Evolutionary conservation across 768 basidiomycete genomes (phyloP).

Genomic region (Boletus tylopilopsis): DNA sequence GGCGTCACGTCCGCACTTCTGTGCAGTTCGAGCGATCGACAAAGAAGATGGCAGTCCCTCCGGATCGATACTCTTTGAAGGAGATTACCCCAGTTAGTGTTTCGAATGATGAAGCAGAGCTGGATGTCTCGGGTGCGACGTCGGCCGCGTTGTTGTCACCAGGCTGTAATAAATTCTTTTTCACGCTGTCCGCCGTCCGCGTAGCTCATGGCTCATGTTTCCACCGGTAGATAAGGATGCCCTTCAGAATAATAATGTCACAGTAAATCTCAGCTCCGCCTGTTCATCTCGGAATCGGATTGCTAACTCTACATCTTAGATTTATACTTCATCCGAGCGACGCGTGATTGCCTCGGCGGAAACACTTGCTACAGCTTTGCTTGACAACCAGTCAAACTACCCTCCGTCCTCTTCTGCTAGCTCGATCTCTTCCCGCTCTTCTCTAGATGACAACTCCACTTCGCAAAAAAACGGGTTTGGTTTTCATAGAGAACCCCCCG

Average conservation of each 20-base stretch:
- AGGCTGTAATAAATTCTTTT: no score
- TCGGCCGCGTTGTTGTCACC: no score
- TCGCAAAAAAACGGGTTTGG: constrained; percentile 13
- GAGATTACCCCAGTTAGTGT: not conserved
- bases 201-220: constrained; percentile 8
- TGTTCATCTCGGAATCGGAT: not conserved
- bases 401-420: constrained; percentile 48
- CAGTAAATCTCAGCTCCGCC: constrained; percentile 38
- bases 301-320: constrained; percentile 40
- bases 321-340: constrained; percentile 93
- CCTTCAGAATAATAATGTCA: constrained; percentile 91
- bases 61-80: not conserved
- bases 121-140: no score
- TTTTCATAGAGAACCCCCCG: constrained; percentile 24
- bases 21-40: not conserved
- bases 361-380: constrained; percentile 84
- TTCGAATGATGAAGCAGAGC: not conserved
- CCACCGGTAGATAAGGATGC: constrained; percentile 74
- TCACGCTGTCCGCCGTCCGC: no score
- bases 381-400: constrained; percentile 54
- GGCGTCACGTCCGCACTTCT: not conserved
- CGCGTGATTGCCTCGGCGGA: constrained; percentile 97
- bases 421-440: constrained; percentile 44
- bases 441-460: constrained; percentile 36
- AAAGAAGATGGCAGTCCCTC: not conserved